phyloP scores from a whole-genome alignment of 345 rosid species.

The Citrus reticulata region DNA sequence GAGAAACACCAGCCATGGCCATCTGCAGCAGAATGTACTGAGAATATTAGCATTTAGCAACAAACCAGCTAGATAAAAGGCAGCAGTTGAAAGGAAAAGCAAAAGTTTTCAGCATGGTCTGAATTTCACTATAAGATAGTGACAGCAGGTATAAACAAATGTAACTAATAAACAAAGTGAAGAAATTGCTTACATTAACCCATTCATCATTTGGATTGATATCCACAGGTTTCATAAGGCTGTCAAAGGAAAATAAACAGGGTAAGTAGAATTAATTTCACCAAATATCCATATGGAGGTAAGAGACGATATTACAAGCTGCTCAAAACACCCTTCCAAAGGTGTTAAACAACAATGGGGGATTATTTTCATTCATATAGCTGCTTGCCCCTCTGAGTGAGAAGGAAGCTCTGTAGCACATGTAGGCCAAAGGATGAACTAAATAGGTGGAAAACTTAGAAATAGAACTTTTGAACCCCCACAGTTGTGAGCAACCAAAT shows the following conservation, averaged over 20 bases:
- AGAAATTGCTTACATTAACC: conserved; percentile 71
- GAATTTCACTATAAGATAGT: background rate
- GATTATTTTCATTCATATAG: background rate
- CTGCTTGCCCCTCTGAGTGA: background rate
- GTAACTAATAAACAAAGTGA: background rate
- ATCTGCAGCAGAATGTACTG: conserved; percentile 44
- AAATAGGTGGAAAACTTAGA: background rate
- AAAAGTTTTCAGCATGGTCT: background rate
- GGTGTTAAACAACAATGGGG: background rate
- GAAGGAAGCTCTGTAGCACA: background rate
- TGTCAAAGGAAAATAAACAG: conserved; percentile 33
- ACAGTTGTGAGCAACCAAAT: background rate
- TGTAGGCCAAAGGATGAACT: background rate
- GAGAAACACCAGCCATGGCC: conserved; percentile 94
- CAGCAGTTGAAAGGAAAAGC: conserved; percentile 8
- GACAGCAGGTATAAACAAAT: conserved; percentile 3
- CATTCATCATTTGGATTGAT: conserved; percentile 94
- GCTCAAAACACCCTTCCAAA: conserved; percentile 1
- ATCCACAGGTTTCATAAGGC: conserved; percentile 88
- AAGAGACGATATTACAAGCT: background rate
- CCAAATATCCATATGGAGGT: background rate
- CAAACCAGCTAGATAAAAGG: conserved; percentile 1
- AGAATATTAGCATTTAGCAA: conserved; percentile 7
- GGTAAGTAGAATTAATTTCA: conserved; percentile 17
- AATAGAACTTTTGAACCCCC: background rate